Base-by-base conservation (phyloP, 495 filamentous ascomycete genomes). In the Evansstolkia leycettana region DNA sequence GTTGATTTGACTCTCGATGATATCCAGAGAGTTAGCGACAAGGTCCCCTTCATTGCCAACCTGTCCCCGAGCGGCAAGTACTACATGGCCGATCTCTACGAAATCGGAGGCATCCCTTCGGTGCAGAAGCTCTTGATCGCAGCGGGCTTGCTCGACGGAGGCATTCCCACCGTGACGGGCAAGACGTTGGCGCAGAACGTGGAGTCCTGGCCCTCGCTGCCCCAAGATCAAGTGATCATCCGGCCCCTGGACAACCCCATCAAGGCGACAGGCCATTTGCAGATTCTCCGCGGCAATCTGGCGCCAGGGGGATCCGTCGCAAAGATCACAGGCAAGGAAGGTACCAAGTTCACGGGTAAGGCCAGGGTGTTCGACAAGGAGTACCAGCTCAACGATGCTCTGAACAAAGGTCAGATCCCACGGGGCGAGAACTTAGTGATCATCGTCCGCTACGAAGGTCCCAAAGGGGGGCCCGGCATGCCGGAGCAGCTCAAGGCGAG, bases 281-380 rank as follows among this genome's bases (percentile, higher is more conserved):
- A 90, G 50, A 82, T 98, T 32, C 71, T 98, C 7, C 72, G 72
- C 32, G 90, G 90, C 25, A 95, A 95, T 58, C 73, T 98, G 25
- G 82, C 89, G 2, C 90, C 90, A 1, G 82, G 80, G 23, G 90
- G 90, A 23, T 81, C 90, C 7, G 90, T 98, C 2, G 89, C 90
- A 40, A 98, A 98, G 64, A 98, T 98, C 55, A 98, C 90, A 0
- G 90, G 90, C 13, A 95, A 94, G 54, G 90, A 98, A 58, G 90
- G 90, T 4, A 65, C 79, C 10, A 56, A 57, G 5, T 98, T 98
- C 58, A 79, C 71, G 0, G 90, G 90, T 32, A 75, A 76, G 37
- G 90, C 84, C 11, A 67, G 75, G 13, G 84, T 94, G n/a, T 98
- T 94, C 58, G 64, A 98, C 56, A 93, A 94, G 54, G 90, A 95